phyloP scores from a whole-genome alignment of 192 early-diverging fungal genomes.

The Backusella morwellensis region DNA sequence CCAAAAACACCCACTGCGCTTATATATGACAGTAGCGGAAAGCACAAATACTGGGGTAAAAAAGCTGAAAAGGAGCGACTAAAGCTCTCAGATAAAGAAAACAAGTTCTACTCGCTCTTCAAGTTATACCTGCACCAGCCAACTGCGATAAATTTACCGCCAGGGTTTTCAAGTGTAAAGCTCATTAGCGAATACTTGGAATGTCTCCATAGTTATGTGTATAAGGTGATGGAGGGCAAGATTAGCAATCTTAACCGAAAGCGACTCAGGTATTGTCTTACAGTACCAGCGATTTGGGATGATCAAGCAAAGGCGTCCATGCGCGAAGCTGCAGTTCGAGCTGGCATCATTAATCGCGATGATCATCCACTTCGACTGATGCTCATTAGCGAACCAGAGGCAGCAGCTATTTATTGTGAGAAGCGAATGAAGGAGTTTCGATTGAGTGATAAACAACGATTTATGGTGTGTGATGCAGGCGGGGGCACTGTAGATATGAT shows the following conservation, averaged over 20 bases:
- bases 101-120: background rate
- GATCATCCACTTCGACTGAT: constrained; percentile 41
- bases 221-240: background rate
- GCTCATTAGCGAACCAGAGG: constrained; percentile 45
- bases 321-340: constrained; percentile 42
- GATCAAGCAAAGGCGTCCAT: constrained; percentile 42
- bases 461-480: constrained; percentile 51
- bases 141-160: background rate
- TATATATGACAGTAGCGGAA: background rate
- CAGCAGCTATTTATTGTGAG: constrained; percentile 46
- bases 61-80: background rate
- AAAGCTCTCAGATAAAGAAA: background rate
- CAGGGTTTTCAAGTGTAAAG: background rate
- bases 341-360: constrained; percentile 34
- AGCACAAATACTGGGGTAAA: background rate
- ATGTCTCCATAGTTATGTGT: constrained; percentile 4
- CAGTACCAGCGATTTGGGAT: constrained; percentile 53
- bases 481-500: constrained; percentile 54
- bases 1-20: background rate
- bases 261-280: constrained; percentile 32
- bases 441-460: constrained; percentile 35
- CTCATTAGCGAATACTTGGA: constrained; percentile 11
- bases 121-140: background rate
- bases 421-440: constrained; percentile 40
- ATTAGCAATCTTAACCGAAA: background rate